Percentiles rank a stretch among this genome's conserved stretches.
These are phyloP conservation scores for Ogataea methanolica DNA, from an alignment of 805 yeast genomes.

Conservation along the genomic window DNA sequence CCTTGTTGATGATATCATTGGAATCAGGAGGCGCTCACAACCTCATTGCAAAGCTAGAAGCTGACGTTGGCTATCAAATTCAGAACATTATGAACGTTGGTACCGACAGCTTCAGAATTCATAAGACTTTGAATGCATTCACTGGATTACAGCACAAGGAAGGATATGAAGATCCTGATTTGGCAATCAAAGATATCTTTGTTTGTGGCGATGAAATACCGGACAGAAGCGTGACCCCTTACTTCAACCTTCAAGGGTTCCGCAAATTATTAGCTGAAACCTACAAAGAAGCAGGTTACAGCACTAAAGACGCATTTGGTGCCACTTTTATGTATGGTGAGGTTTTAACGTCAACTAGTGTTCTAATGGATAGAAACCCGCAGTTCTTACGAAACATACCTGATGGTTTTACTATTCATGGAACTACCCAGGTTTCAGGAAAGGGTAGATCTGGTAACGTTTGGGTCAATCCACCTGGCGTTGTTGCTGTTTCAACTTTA, in stretches of 20 bases:
- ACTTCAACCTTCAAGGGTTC: constrained; percentile 61
- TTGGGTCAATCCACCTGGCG: constrained; percentile 95
- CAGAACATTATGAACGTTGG: constrained; percentile 44
- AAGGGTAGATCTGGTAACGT: constrained; percentile 92
- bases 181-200: constrained; percentile 51
- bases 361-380: constrained; percentile 71
- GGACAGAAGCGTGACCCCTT: constrained; percentile 54
- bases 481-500: constrained; percentile 74
- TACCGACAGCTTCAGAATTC: constrained; percentile 53
- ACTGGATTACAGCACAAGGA: constrained; percentile 25
- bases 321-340: constrained; percentile 71
- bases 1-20: constrained; percentile 50
- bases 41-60: constrained; percentile 30
- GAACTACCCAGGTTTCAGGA: constrained; percentile 84
- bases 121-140: constrained; percentile 32
- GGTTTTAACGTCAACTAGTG: constrained; percentile 83
- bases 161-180: constrained; percentile 49
- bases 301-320: constrained; percentile 45
- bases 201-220: constrained; percentile 42
- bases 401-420: constrained; percentile 63
- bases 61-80: constrained; percentile 32
- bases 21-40: constrained; percentile 25
- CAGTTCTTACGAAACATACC: constrained; percentile 56
- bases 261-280: constrained; percentile 37
- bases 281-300: constrained; percentile 27